A percentile compares a stretch with the other conserved stretches of the same genome.
Evolutionary conservation across 2,329 filamentous ascomycete genomes (phyloP).

Genomic region (Diatrype stigma): DNA sequence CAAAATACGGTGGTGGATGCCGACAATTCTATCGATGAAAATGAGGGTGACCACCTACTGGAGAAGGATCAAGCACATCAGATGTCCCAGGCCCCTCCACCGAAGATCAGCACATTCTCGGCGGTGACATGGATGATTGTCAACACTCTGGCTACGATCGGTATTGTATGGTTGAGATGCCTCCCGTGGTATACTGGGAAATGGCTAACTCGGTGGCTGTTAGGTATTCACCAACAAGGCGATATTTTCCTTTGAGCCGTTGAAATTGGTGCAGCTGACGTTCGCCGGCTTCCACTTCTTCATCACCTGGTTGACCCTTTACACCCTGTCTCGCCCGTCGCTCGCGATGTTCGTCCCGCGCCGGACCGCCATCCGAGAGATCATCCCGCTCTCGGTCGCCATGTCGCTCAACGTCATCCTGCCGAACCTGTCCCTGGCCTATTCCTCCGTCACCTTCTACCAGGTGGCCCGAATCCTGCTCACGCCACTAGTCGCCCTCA

Average conservation of each 20-base stretch:
- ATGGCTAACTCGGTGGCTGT: constrained; percentile 7
- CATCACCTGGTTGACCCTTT: constrained; percentile 62
- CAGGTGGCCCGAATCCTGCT: constrained; percentile 65
- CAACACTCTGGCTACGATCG: constrained; percentile 60
- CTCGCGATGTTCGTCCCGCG: constrained; percentile 58
- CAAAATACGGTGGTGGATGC: constrained; percentile 32
- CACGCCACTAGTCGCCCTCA: constrained; percentile 59
- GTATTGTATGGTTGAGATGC: constrained; percentile 49
- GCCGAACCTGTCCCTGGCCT: constrained; percentile 63
- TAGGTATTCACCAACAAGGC: constrained; percentile 68
- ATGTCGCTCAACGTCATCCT: constrained; percentile 69
- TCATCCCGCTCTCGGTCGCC: constrained; percentile 60
- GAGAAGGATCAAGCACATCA: constrained; percentile 29
- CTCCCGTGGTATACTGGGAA: neutral
- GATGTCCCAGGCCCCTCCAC: constrained; percentile 24
- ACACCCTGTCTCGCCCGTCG: constrained; percentile 52
- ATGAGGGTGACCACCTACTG: constrained; percentile 38
- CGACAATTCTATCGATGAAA: constrained; percentile 27
- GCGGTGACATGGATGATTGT: constrained; percentile 53
- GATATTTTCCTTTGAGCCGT: constrained; percentile 60
- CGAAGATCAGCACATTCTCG: constrained; percentile 32
- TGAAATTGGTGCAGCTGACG: constrained; percentile 59
- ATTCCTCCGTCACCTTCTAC: constrained; percentile 66
- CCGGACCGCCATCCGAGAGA: constrained; percentile 48
- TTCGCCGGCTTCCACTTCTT: constrained; percentile 68